Base-by-base conservation (phyloP, 768 basidiomycete species). In the Leccinum truebloodii region DNA sequence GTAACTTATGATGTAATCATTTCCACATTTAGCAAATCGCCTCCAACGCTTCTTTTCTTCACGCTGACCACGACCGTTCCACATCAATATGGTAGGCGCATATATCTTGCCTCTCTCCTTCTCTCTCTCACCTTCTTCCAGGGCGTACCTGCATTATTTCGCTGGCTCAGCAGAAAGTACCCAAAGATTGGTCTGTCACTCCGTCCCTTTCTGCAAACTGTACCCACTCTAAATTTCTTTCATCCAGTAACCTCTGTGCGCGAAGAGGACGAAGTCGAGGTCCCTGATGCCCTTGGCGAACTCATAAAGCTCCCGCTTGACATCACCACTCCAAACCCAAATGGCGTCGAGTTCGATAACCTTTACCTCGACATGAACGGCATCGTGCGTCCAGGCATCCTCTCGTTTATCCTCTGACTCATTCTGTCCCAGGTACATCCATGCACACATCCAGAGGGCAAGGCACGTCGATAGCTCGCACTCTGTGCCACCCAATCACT, bases 331-430 rank as follows among this genome's bases (percentile, higher is more conserved):
- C 82, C 90, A 34, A 99, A 99, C 74, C 97, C 97, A n/a, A 99
- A 99, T 73, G 94, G 90, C 26, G 80, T 82, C 59, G 97, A 99
- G 78, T 94, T 95, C 66, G 97, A 99, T 78, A 94, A 93, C 73
- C 79, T 99, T 51, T 99, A 99, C 74, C 81, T 99, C 48, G 96
- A 99, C 73, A 98, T 99, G 97, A 99, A 99, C 74, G 97, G 94
- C 65, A 98, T 98, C 73, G 97, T 94, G 89, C 64, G 22, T 14
- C 22, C 10, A 28, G 4, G 28, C 14, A 9, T 35, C 49, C 22
- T 16, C 12, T 46, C 39, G 7, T 54, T n/a, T 8, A 39, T 52
- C 12, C 55, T 53, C 28, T 54, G 6, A 50, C 37, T 49, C 26
- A 63, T 10, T 6, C 13, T 49, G 1, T 56, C 32, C 26, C 54